Base-by-base conservation (phyloP, 495 filamentous ascomycete species). In the Cryomyces antarcticus region DNA sequence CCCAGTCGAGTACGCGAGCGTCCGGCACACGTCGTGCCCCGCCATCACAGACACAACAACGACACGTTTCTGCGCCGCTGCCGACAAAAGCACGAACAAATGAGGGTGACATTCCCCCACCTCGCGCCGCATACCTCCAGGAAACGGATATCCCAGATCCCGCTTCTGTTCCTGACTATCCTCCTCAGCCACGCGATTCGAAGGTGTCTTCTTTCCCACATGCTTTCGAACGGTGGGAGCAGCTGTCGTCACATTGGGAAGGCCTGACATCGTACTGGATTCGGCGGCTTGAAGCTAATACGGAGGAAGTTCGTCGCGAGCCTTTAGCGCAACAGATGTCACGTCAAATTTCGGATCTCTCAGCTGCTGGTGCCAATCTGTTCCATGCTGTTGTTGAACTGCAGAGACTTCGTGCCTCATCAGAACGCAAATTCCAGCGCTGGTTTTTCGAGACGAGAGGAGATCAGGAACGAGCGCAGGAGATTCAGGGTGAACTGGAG, bases 321-420 rank as follows among this genome's bases (percentile, higher is more conserved):
- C 83, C 88, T 0, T 63, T 95, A 13, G 83, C 78, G 34, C 73
- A 82, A 39, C 86, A 95, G 54, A 75, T 97, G 54, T 79, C 83
- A 7, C 77, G 89, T 35, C 89, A 97, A 55, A 87, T 97, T 38
- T 92, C 82, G 0, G 89, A 97, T 55, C 69, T 97, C 7, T 93
- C 88, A 28, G 92, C 89, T 11, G 89, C 89, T 4, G 89, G 89
- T 27, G 92, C 89, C 17, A 97, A 96, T 53, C 70, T 97, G 5
- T 97, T 97, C 58, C 89, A 96, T 56, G 89, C 92, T 5, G 87
- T 97, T 2, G 88, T 97, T 10, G 89, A 97, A 56, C 65, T 97
- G 30, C 89, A 97, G 53, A 78, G 89, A n/a, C 68, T 97, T 10
- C 82, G 89, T 17, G 89, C 92, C 13, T 92, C 82, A 17, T 94